Conservation (phyloP, 1,139 yeast species). For the Saccharomyces hybrid region DNA sequence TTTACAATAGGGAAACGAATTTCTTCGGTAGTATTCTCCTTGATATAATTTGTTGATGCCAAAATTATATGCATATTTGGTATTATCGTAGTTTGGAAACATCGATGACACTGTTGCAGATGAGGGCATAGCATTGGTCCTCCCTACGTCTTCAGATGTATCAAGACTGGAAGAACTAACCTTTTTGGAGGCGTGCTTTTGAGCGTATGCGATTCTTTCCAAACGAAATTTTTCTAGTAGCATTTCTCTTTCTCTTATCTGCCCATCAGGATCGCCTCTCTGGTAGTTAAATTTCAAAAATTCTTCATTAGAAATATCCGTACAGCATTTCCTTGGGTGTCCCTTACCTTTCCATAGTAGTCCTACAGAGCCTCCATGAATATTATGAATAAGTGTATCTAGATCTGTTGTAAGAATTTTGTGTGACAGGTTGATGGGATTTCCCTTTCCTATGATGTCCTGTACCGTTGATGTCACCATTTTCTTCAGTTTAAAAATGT, state of each 20-base stretch:
- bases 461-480: constrained; percentile 70
- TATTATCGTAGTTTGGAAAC: constrained; percentile 25
- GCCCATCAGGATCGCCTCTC: constrained; percentile 29
- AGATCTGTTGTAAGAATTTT: constrained; percentile 47
- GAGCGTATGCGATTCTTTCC: constrained; percentile 6
- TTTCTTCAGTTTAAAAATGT: constrained; percentile 56
- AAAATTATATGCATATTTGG: constrained; percentile 13
- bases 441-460: constrained; percentile 44
- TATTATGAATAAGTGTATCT: constrained; percentile 37
- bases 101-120: constrained; percentile 24
- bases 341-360: constrained; percentile 47
- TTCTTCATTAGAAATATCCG: constrained; percentile 31
- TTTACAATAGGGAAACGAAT: constrained; percentile 17
- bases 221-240: constrained; percentile 9
- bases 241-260: constrained; percentile 22
- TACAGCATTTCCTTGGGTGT: constrained; percentile 29
- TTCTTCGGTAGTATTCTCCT: constrained; percentile 20
- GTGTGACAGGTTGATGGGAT: constrained; percentile 35
- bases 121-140: constrained; percentile 6
- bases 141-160: not conserved
- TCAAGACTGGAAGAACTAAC: not conserved
- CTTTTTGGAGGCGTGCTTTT: not conserved
- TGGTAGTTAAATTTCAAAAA: constrained; percentile 24
- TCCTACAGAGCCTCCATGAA: constrained; percentile 40
- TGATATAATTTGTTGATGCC: constrained; percentile 19